Base-by-base conservation (phyloP, 2,329 filamentous ascomycete species). In the Penicillium olsonii region DNA sequence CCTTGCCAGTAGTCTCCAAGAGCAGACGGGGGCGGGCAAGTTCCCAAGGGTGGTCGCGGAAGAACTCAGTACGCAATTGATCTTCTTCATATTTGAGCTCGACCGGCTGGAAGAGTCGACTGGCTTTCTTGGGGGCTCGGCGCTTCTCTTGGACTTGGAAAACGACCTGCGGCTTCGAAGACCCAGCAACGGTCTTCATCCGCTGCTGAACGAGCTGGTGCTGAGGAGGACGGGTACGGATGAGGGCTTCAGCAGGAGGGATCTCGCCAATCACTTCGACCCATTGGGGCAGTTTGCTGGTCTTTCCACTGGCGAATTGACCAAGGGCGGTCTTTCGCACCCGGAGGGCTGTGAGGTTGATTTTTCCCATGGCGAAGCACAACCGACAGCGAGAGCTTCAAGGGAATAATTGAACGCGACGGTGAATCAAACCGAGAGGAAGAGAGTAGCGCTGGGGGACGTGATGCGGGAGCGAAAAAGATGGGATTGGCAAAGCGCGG, bases 1-100 rank as follows among this genome's bases (percentile, higher is more conserved):
- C 92, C 67, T 87, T 88, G 45, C 94, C 94, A 64, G 92, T 87
- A 60, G 85, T 78, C 74, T 99, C 94, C 9, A 97, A 75, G 39
- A 99, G 78, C 50, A 96, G 79, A 60, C 90, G 82, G 46, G 94
- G 94, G 55, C 92, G 82, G 15, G 94, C 94, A 66, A 99, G 76
- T 74, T 99, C 94, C 94, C 94, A 99, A 5, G 94, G 94, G 69
- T 99, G 94, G 70, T 99, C 92, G 65, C 81, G 84, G 77, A 89
- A 99, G 75, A 97, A 99, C 22, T 85, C 83, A 59, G 75, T 78
- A 56, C 94, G 86, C 64, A 99, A 78, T 52, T 76, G 73, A 72
- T 99, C 94, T 70, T 99, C 94, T 52, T 87, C 83, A 68, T 94
- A 96, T 45, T 75, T 76, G 56, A 99, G 85, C 50, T 78, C 74